phyloP scores from a whole-genome alignment of 2,329 filamentous ascomycete species.

The Pseudofabraea citricarpa region DNA sequence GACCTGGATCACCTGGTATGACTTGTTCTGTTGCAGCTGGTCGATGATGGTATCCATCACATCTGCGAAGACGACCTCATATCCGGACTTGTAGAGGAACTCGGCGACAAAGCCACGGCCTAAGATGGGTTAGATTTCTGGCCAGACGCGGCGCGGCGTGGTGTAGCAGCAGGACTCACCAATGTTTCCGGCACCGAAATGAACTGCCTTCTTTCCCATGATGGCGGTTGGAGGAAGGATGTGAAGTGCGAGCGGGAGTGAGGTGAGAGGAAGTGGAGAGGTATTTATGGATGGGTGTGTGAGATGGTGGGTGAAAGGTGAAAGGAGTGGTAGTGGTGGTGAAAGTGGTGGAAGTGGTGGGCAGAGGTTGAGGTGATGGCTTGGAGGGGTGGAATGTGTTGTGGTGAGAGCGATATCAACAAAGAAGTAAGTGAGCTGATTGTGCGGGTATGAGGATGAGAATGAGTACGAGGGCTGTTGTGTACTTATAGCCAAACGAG shows the following conservation, averaged over 20 bases:
- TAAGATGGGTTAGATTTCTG: neutral
- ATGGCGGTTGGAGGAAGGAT: constrained; percentile 7
- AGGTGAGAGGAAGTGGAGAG: constrained; percentile 1
- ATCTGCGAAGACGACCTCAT: constrained; percentile 94
- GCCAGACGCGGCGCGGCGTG: neutral
- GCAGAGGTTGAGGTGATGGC: too few relatives aligned
- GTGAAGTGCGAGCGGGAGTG: neutral
- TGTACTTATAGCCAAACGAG: too few relatives aligned
- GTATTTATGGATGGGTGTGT: neutral
- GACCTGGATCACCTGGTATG: constrained; percentile 91
- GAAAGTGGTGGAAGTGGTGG: neutral
- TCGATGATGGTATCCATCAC: constrained; percentile 82
- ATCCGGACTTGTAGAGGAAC: constrained; percentile 82
- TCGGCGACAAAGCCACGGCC: constrained; percentile 35
- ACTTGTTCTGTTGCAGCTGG: constrained; percentile 66
- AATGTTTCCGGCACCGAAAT: constrained; percentile 85
- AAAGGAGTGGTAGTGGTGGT: neutral
- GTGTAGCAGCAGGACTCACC: constrained; percentile 26
- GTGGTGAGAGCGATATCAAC: too few relatives aligned
- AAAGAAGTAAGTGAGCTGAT: too few relatives aligned
- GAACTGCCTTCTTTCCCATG: constrained; percentile 62
- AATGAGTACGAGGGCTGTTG: too few relatives aligned
- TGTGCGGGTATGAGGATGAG: too few relatives aligned
- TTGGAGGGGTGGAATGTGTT: too few relatives aligned
- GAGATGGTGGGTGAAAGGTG: constrained; percentile 1